Evolutionary conservation across 2,329 filamentous ascomycete genomes (phyloP).

Genomic region (Cercospora zeae-maydis): DNA sequence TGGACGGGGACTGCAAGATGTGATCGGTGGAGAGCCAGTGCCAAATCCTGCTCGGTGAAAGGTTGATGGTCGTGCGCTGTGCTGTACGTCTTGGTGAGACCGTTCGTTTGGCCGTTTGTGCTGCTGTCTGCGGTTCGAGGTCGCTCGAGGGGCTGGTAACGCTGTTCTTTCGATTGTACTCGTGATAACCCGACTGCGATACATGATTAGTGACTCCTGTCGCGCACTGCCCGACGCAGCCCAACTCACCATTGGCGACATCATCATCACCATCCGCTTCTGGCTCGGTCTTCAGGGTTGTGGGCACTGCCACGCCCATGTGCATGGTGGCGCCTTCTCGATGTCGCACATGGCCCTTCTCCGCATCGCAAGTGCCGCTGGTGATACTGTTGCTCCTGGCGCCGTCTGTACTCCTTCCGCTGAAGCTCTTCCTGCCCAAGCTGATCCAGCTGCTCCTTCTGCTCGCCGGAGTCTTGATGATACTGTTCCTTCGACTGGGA

Average conservation of each 20-base stretch:
- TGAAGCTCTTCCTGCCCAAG: constrained; percentile 27
- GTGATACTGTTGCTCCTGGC: constrained; percentile 25
- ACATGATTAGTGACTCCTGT: constrained; percentile 1
- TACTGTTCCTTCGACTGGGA: constrained; percentile 38
- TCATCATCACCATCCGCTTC: constrained; percentile 47
- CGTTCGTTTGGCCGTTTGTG: constrained; percentile 30
- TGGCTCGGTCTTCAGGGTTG: constrained; percentile 35
- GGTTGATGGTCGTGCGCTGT: constrained; percentile 38
- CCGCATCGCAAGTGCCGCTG: constrained; percentile 15
- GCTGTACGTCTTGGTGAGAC: constrained; percentile 22
- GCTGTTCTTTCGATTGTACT: constrained; percentile 32
- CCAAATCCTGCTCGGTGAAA: constrained; percentile 47
- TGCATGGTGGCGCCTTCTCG: constrained; percentile 15
- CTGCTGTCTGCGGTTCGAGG: constrained; percentile 32
- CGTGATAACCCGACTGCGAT: constrained; percentile 36
- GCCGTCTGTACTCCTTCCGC: constrained; percentile 17
- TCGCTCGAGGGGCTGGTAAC: constrained; percentile 18
- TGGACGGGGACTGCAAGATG: constrained; percentile 30
- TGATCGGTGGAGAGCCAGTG: constrained; percentile 43
- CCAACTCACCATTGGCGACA: constrained; percentile 44
- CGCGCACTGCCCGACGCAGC: neutral
- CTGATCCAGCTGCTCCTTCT: constrained; percentile 32
- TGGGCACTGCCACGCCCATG: constrained; percentile 26
- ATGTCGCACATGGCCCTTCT: constrained; percentile 19
- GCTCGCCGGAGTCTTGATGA: constrained; percentile 13